Evolutionary conservation across 2,329 filamentous ascomycete genomes (phyloP).

Genomic region (Pseudogymnoascus sp.): DNA sequence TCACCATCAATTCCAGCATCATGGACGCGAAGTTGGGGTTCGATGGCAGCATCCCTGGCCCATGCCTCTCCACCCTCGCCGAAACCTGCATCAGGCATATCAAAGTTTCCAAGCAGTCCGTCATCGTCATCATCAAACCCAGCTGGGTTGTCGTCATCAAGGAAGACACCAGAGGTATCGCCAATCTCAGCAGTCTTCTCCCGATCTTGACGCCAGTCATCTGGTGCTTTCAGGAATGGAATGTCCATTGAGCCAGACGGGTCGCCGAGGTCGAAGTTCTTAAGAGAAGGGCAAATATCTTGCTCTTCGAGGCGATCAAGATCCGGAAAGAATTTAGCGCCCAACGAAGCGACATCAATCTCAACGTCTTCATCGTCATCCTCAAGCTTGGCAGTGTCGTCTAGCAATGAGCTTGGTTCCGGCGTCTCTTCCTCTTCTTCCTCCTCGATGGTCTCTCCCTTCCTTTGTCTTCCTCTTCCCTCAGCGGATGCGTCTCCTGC

Average conservation of each 20-base stretch:
- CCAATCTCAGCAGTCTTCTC: constrained; percentile 51
- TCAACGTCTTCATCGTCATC: constrained; percentile 53
- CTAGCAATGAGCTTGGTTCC: constrained; percentile 30
- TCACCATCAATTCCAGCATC: constrained; percentile 50
- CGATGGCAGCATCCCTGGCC: constrained; percentile 81
- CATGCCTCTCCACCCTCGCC: constrained; percentile 94
- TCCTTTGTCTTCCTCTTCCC: constrained; percentile 23
- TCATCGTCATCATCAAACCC: constrained; percentile 78
- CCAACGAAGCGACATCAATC: constrained; percentile 70
- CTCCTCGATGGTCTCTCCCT: constrained; percentile 58
- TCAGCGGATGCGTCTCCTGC: constrained; percentile 43
- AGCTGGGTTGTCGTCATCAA: constrained; percentile 76
- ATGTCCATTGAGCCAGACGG: constrained; percentile 79
- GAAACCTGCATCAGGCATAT: constrained; percentile 72
- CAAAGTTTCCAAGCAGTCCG: constrained; percentile 59
- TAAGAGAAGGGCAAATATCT: constrained; percentile 90
- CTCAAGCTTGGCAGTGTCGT: constrained; percentile 34
- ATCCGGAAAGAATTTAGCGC: constrained; percentile 77
- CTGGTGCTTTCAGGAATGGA: constrained; percentile 80
- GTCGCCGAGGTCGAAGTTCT: constrained; percentile 85
- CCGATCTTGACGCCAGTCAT: constrained; percentile 71
- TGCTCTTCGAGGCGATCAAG: constrained; percentile 69
- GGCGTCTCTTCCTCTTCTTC: constrained; percentile 34
- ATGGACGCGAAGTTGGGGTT: constrained; percentile 78
- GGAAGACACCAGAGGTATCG: constrained; percentile 70